Evolutionary conservation across 2,329 filamentous ascomycete species (phyloP), one percentile per base, ranked within the genome.

Genomic region (Cryphonectria japonica): DNA sequence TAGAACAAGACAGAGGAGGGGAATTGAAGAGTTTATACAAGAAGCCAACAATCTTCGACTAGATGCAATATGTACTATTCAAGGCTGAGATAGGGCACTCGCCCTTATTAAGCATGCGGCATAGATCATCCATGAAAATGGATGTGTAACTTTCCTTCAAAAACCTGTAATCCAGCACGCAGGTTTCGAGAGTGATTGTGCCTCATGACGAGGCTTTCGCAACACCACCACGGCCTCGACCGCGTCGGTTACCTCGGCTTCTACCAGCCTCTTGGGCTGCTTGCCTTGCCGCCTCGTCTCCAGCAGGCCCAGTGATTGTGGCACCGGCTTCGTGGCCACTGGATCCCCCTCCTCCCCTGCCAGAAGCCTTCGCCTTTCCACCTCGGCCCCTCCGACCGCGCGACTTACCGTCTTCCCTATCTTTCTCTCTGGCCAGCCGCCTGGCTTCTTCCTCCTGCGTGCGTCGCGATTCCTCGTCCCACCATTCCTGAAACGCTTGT

Each of bases 401-500:
- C 9, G 70, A 71, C 32, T 79, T 72, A 2, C 65, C 68, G 1
- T 71, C 72, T 50, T 79, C 83, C 68, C 83, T 82, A 16, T 83
- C 84, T 75, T 86, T 83, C 61, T 82, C 81, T 71, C 80, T 81
- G 46, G 77, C 78, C 34, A 79, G 77, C 66, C 82, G 79, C 61
- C 81, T 78, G 3, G 85, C 84, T 73, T 88, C 87, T 72, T 89
- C 89, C 75, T 91, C 88, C 74, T 91, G 91, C 52, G 92, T 88
- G 39, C 92, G 86, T 72, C 87, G 86, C 76, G 91, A 94, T 80
- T 97, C 95, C 73, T 92, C 90, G 75, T 97, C 93, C 94, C 94
- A 97, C 94, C 95, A 97, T 79, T 97, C 91, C 78, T 98, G 93
- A 79, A 99, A 99, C 67, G 94, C 94, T 78, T 99, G 96, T 81